Evolutionary conservation across 306 rosid genomes (phyloP).

Genomic region (Gleditsia sinensis): DNA sequence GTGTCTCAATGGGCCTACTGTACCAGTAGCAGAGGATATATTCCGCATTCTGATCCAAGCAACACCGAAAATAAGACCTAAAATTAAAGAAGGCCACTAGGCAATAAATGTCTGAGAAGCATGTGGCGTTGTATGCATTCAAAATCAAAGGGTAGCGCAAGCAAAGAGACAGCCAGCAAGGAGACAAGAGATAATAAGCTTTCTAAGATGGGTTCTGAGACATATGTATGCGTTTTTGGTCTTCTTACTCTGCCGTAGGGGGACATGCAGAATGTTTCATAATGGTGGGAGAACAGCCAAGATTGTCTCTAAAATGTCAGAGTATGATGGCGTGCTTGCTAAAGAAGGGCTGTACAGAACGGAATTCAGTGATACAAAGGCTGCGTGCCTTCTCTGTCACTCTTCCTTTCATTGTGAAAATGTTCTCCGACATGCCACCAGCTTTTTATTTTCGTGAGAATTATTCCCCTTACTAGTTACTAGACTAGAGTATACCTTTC

Average conservation of each 20-base stretch:
- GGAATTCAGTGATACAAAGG: slow-evolving; percentile 15
- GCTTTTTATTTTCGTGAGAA: slow-evolving; percentile 26
- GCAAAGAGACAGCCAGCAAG: slow-evolving; percentile 22
- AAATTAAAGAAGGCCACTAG: neutral
- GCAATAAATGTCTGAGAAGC: slow-evolving; percentile 15
- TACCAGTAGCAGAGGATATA: neutral
- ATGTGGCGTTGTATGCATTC: slow-evolving; percentile 27
- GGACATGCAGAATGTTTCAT: slow-evolving; percentile 21
- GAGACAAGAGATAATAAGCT: slow-evolving; percentile 6
- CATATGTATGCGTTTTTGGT: slow-evolving; percentile 5
- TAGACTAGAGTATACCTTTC: neutral
- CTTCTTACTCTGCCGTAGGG: neutral
- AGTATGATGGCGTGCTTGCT: slow-evolving; percentile 38
- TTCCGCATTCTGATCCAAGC: slow-evolving; percentile 1
- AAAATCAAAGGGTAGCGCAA: slow-evolving; percentile 7
- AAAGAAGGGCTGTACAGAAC: slow-evolving; percentile 31
- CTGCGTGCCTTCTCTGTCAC: slow-evolving; percentile 32
- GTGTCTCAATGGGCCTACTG: slow-evolving; percentile 20
- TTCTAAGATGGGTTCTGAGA: slow-evolving; percentile 31
- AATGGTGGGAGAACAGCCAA: slow-evolving; percentile 8
- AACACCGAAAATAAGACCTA: neutral
- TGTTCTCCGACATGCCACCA: slow-evolving; percentile 28
- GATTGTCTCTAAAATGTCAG: slow-evolving; percentile 31
- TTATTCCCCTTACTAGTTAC: slow-evolving; percentile 19
- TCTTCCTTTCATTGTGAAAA: slow-evolving; percentile 17